Base-by-base conservation (phyloP, 495 filamentous ascomycete species). In the Bombardia bombarda region DNA sequence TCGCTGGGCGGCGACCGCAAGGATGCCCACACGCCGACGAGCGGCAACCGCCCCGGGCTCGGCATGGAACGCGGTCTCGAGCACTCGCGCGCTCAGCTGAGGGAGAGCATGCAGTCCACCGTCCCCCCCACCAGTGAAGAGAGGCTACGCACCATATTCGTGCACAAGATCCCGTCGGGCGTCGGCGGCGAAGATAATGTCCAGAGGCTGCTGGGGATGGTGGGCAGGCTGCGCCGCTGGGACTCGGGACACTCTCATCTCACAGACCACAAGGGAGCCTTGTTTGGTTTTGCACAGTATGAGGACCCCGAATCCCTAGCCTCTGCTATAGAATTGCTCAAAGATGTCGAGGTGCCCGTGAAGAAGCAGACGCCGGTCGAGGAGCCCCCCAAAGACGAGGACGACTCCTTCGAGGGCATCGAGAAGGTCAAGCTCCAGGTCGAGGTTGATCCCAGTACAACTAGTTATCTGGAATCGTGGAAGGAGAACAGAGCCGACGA, bases 251-350 rank as follows among this genome's bases (percentile, higher is more conserved):
- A 53, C 14, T 63, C 61, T 5, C 82, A 79, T 23, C 80, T 92
- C 63, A 82, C 85, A 24, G 83, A 93, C 50, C 79, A 83, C 38
- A 94, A 93, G 69, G 78, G 80, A 35, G 86, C 82, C 58, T 79
- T 80, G 41, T 97, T 97, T 68, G 93, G 92, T 28, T 97, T 99
- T 67, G 92, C 90, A 46, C 89, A 97, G 67, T 99, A 84, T 66
- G 90, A 95, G 46, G 89, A 97, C 66, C 78, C 83, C 24, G 85
- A 95, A 59, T 89, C 87, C 52, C 73, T 99, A 51, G 80, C 80
- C 66, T 82, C 82, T 38, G 92, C 90, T 42, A 81, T 88, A 43
- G 87, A 94, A 65, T 78, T 90, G 35, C 77, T 96, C 55, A 83
- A 79, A 66, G 83, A 89, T 56, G 72, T 98, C 42, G 74, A 93